phyloP scores from a whole-genome alignment of 164 flowering plant genomes.

The Warburgia ugandensis region DNA sequence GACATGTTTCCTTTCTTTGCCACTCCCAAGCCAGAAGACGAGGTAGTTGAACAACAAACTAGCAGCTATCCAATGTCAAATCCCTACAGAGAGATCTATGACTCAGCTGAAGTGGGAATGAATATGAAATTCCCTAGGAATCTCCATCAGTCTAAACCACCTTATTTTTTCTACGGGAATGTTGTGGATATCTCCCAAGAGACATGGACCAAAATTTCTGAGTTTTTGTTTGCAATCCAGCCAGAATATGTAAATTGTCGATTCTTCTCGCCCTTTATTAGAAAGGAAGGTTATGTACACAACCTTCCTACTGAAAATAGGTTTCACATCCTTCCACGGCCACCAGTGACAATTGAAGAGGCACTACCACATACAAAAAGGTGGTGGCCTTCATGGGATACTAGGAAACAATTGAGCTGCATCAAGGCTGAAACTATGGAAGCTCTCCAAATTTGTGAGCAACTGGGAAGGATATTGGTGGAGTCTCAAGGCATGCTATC shows the following conservation, averaged over 20 bases:
- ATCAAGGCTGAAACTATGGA: conserved; percentile 40
- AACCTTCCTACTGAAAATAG: conserved; percentile 68
- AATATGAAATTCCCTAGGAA: conserved; percentile 26
- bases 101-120: conserved; percentile 8
- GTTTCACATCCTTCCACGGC: conserved; percentile 42
- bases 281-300: conserved; percentile 83
- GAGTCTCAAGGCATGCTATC: conserved; percentile 48
- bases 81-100: conserved; percentile 5
- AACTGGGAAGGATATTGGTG: conserved; percentile 39
- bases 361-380: conserved; percentile 53
- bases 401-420: conserved; percentile 59
- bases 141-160: conserved; percentile 41
- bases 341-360: conserved; percentile 62
- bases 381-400: conserved; percentile 98
- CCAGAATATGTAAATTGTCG: conserved; percentile 65
- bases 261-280: conserved; percentile 57
- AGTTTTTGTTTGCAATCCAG: conserved; percentile 47
- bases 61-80: conserved; percentile 5
- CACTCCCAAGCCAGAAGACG: conserved; percentile 23
- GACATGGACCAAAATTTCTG: conserved; percentile 56
- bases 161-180: conserved; percentile 80
- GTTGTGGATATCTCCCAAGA: conserved; percentile 35
- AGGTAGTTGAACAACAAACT: conserved; percentile 14
- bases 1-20: conserved; percentile 9
- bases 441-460: conserved; percentile 43